Evolutionary conservation across 2,329 filamentous ascomycete species (phyloP).

Genomic region (Fusarium gaditjirri): DNA sequence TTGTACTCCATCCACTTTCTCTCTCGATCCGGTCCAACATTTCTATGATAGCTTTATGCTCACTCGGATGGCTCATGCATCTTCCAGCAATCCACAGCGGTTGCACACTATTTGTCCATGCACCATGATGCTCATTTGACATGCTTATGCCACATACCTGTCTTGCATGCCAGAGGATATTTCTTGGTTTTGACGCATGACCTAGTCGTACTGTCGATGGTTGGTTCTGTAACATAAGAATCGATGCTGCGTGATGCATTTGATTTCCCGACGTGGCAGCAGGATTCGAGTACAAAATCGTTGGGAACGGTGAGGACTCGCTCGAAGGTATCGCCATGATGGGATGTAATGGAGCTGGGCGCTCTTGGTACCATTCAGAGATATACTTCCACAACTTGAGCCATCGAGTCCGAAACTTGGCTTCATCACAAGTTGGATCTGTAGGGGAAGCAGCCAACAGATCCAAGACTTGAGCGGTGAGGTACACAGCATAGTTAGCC

Average conservation of each 20-base stretch:
- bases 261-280: constrained; percentile 66
- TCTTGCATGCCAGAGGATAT: constrained; percentile 62
- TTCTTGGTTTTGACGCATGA: constrained; percentile 52
- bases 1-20: constrained; percentile 64
- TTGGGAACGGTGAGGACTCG: constrained; percentile 61
- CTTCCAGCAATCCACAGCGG: constrained; percentile 64
- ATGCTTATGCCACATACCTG: constrained; percentile 64
- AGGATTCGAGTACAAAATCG: constrained; percentile 61
- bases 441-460: constrained; percentile 47
- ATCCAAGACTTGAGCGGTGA: constrained; percentile 57
- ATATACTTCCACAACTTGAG: constrained; percentile 52
- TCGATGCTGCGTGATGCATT: constrained; percentile 63
- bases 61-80: constrained; percentile 59
- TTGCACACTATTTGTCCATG: constrained; percentile 65
- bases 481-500: constrained; percentile 62
- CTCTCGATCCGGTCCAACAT: constrained; percentile 60
- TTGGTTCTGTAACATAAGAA: constrained; percentile 61
- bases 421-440: constrained; percentile 36
- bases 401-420: constrained; percentile 48
- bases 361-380: constrained; percentile 53
- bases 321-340: constrained; percentile 49
- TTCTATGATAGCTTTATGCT: constrained; percentile 56
- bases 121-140: constrained; percentile 63
- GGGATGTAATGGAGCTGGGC: constrained; percentile 51
- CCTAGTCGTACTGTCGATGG: constrained; percentile 55